phyloP scores from a whole-genome alignment of 805 yeast genomes.

The Candida sphagnicola region DNA sequence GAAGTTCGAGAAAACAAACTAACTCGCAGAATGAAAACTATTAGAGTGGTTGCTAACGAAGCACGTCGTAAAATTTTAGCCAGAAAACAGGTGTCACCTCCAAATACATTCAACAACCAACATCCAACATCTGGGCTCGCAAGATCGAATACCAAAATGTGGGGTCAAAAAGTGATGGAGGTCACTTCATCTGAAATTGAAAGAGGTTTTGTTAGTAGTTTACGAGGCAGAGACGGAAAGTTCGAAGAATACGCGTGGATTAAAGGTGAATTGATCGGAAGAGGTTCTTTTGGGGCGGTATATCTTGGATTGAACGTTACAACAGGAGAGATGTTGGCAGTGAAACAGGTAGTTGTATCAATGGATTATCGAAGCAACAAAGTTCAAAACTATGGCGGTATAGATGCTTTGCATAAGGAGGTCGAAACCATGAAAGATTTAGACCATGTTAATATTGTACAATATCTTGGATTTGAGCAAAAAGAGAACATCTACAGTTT shows the following conservation, averaged over 20 bases:
- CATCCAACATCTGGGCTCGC: slow-evolving; percentile 34
- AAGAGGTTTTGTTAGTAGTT: slow-evolving; percentile 60
- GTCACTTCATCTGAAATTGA: slow-evolving; percentile 70
- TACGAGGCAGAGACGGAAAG: slow-evolving; percentile 59
- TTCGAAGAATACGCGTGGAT: slow-evolving; percentile 94
- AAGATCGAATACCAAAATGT: slow-evolving; percentile 84
- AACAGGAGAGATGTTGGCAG: slow-evolving; percentile 98
- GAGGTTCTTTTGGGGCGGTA: slow-evolving; percentile 95
- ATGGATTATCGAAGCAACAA: slow-evolving; percentile 9
- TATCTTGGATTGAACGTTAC: slow-evolving; percentile 89
- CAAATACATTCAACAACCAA: slow-evolving; percentile 6
- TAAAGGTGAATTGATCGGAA: slow-evolving; percentile 93
- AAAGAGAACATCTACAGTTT: slow-evolving; percentile 71
- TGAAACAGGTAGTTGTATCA: slow-evolving; percentile 78
- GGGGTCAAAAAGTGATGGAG: slow-evolving; percentile 95
- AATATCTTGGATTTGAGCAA: slow-evolving; percentile 90
- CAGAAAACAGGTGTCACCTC: slow-evolving; percentile 12
- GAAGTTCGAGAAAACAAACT: slow-evolving; percentile 36
- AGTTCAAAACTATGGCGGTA: slow-evolving; percentile 52
- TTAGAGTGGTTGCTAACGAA: slow-evolving; percentile 89
- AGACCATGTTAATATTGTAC: slow-evolving; percentile 92
- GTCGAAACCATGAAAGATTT: slow-evolving; percentile 91
- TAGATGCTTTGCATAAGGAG: slow-evolving; percentile 83
- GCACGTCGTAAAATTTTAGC: slow-evolving; percentile 48
- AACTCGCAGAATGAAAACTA: slow-evolving; percentile 74